These are phyloP conservation scores for Beta vulgaris DNA, from an alignment of 148 eudicot genomes.

Conservation along the genomic window DNA sequence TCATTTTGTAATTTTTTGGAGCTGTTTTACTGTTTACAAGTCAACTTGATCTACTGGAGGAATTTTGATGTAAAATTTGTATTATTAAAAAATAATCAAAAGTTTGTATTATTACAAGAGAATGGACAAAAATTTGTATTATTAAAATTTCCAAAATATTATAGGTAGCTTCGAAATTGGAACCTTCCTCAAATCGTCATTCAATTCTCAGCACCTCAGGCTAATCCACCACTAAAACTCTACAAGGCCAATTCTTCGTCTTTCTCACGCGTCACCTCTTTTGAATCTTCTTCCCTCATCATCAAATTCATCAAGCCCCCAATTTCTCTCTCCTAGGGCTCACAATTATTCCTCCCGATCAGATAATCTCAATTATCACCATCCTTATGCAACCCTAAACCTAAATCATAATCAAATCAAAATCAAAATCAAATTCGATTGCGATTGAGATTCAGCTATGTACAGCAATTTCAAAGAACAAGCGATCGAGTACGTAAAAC, in stretches of 20 bases:
- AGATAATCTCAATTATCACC: slow-evolving; percentile 9
- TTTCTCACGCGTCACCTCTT: slow-evolving; percentile 15
- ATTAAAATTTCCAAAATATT: not conserved
- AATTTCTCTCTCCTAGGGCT: slow-evolving; percentile 13
- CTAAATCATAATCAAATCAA: not conserved
- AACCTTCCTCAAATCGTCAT: slow-evolving; percentile 12
- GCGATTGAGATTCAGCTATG: slow-evolving; percentile 36
- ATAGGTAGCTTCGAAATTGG: too few species aligned
- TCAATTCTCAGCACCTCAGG: not conserved
- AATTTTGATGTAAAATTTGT: too few species aligned
- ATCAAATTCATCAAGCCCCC: not conserved
- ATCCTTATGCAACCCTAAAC: slow-evolving; percentile 8
- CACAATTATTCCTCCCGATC: not conserved
- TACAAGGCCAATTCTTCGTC: not conserved
- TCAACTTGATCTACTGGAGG: too few species aligned
- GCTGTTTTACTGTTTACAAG: too few species aligned
- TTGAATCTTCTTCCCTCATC: slow-evolving; percentile 8
- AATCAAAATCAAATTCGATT: not conserved
- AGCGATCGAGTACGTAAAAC: slow-evolving; percentile 93
- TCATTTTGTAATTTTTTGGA: too few species aligned
- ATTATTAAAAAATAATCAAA: too few species aligned
- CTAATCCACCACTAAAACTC: not conserved
- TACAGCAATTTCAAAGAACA: slow-evolving; percentile 98
- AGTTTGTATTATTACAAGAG: too few species aligned
- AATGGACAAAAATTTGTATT: too few species aligned